These are phyloP conservation scores for Fusarium armeniacum DNA, from an alignment of 2,329 filamentous ascomycete species.

Conservation along the genomic window DNA sequence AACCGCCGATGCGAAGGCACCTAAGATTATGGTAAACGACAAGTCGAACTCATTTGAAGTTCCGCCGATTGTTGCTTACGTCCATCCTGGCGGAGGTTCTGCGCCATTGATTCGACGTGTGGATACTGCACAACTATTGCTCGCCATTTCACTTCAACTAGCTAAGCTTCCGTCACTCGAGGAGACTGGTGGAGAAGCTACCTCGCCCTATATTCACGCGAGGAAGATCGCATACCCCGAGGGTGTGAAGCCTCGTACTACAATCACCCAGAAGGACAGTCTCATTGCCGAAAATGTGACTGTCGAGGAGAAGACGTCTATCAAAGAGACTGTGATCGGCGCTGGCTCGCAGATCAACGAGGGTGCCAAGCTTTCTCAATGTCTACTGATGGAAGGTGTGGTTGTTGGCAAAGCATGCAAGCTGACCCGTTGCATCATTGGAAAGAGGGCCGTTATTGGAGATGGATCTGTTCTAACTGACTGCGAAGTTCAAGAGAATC, in stretches of 20 bases:
- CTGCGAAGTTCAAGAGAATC: slow-evolving; percentile 92
- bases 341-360: slow-evolving; percentile 87
- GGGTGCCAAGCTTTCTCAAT: slow-evolving; percentile 88
- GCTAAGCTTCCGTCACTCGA: slow-evolving; percentile 84
- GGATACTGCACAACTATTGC: slow-evolving; percentile 85
- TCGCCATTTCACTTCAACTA: slow-evolving; percentile 85
- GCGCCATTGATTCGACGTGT: slow-evolving; percentile 85
- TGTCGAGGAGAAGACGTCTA: slow-evolving; percentile 88
- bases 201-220: slow-evolving; percentile 82
- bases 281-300: slow-evolving; percentile 90
- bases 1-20: slow-evolving; percentile 1
- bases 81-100: slow-evolving; percentile 72
- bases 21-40: slow-evolving; percentile 17
- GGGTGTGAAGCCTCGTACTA: slow-evolving; percentile 83
- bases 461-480: slow-evolving; percentile 84
- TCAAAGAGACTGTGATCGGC: slow-evolving; percentile 92
- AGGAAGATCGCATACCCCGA: slow-evolving; percentile 87
- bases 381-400: slow-evolving; percentile 92
- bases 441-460: slow-evolving; percentile 85
- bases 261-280: slow-evolving; percentile 84
- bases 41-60: slow-evolving; percentile 56
- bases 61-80: slow-evolving; percentile 84
- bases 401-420: slow-evolving; percentile 87
- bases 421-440: slow-evolving; percentile 88
- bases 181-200: slow-evolving; percentile 68